Evolutionary conservation across 208 protist genomes (phyloP).

Genomic region (Wallacemonas sp.): DNA sequence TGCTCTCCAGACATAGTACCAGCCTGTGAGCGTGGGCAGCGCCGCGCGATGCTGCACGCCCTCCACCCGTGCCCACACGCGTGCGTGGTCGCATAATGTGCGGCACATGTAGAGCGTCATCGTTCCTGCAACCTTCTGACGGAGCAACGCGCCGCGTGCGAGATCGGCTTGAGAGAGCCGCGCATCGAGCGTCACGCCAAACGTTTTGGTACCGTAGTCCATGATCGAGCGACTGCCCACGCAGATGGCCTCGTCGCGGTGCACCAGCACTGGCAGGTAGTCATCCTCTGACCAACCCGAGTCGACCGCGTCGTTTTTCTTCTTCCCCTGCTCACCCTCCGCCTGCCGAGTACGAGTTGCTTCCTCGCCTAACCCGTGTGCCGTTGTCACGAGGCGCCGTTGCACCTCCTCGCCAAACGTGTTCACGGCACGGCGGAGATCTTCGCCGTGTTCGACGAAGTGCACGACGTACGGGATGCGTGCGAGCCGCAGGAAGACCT

Average conservation of each 20-base stretch:
- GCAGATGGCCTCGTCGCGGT: conserved; percentile 25
- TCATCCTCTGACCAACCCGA: no score
- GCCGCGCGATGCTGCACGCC: background rate
- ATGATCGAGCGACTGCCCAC: conserved; percentile 36
- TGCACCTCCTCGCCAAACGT: conserved; percentile 16
- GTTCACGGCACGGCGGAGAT: background rate
- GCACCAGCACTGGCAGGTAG: conserved; percentile 46
- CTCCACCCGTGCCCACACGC: background rate
- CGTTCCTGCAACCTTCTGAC: conserved; percentile 11
- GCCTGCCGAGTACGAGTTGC: no score
- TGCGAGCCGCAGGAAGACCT: conserved; percentile 56
- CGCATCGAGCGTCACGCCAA: conserved; percentile 12
- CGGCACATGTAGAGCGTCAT: conserved; percentile 9
- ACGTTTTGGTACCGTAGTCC: conserved; percentile 26
- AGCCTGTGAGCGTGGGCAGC: background rate
- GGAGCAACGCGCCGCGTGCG: background rate
- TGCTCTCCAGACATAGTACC: background rate
- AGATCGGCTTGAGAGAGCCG: conserved; percentile 1
- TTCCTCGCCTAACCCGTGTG: no score
- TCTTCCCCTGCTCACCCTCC: no score
- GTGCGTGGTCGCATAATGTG: conserved; percentile 2
- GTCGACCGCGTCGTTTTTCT: no score
- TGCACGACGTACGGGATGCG: conserved; percentile 49
- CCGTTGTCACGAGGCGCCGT: conserved; percentile 19
- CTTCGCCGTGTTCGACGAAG: conserved; percentile 11